These are phyloP conservation scores for Nicotiana noctiflora DNA, from an alignment of 257 asterid genomes.

Conservation along the genomic window DNA sequence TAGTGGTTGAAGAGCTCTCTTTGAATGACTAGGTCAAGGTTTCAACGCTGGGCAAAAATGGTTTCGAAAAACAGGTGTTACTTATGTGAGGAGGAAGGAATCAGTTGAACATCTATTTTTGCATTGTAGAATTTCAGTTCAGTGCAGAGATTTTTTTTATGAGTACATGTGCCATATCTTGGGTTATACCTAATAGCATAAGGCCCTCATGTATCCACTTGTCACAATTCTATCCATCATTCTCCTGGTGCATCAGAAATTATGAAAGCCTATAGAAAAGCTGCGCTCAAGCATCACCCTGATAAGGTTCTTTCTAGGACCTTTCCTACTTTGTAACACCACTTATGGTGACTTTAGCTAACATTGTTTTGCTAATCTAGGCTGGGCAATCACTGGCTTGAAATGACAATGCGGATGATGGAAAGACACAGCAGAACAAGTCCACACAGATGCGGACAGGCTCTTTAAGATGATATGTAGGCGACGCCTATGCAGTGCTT, in stretches of 20 bases:
- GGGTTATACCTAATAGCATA: no score
- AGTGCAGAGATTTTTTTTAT: no score
- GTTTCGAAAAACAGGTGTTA: no score
- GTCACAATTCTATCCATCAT: no score
- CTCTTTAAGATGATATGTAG: conserved; percentile 92
- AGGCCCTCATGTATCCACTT: no score
- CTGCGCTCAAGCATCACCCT: conserved; percentile 93
- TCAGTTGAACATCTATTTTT: no score
- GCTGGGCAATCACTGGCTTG: conserved; percentile 75
- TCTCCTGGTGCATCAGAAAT: conserved; percentile 73
- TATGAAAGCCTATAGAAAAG: conserved; percentile 85
- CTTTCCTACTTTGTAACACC: conserved; percentile 9
- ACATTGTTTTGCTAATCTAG: conserved; percentile 29
- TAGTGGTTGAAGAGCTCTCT: no score
- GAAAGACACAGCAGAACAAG: conserved; percentile 79
- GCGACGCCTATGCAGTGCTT: conserved; percentile 93
- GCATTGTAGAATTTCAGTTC: no score
- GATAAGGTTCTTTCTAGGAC: conserved; percentile 54
- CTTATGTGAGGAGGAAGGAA: no score
- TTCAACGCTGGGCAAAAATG: no score
- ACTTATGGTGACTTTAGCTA: neutral
- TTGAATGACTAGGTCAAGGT: no score
- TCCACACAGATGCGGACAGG: conserved; percentile 75
- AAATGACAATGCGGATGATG: conserved; percentile 71
- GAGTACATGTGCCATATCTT: no score